Evolutionary conservation across 192 early-diverging fungal species (phyloP), one percentile per base, ranked within the genome.

Genomic region (Backusella liffmaniae): DNA sequence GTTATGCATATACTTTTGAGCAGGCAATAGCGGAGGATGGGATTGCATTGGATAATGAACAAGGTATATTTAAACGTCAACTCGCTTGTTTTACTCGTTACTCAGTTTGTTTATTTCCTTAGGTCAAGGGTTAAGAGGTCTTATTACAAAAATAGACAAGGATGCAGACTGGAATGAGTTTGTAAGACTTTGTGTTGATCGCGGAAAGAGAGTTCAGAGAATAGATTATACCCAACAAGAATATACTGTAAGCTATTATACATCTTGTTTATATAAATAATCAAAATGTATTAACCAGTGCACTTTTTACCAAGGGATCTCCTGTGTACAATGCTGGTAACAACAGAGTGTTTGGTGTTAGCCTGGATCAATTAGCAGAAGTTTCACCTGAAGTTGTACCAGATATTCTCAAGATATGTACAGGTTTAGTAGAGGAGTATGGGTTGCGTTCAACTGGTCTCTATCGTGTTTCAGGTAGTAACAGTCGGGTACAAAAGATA

Each of bases 391-490:
- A 86, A 13, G 88, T 90, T 23, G 85, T 96, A 10, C 97, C 98
- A 12, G 66, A 86, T 35, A 90, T 98, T 42, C 84, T 99, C 1
- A 82, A 79, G 49, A 94, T 93, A 59, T 97, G 94, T 74, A 89
- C 93, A 3, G 83, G 93, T 49, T 90, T 88, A 18, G 90, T 99
- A 15, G 98, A 99, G 80, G 80, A 85, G n/a, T 88, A 88, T 76
- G 90, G 75, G 0, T 66, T 95, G 65, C 83, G 90, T 30, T 90
- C 87, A 21, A 84, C 89, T 32, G 97, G 98, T 1, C 86, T 99
- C 2, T 99, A 99, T 82, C 92, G 98, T 16, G 82, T 96, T 8
- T 94, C 96, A 2, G 98, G 96, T 5, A 88, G 91, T 18, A 92
- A 84, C 21, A 90, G 89, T 30, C 82, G 88, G 59, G 92, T 98